Evolutionary conservation across 1,284 basidiomycete species (phyloP), one percentile per base, ranked within the genome.

Genomic region (Golubevia pallescens): DNA sequence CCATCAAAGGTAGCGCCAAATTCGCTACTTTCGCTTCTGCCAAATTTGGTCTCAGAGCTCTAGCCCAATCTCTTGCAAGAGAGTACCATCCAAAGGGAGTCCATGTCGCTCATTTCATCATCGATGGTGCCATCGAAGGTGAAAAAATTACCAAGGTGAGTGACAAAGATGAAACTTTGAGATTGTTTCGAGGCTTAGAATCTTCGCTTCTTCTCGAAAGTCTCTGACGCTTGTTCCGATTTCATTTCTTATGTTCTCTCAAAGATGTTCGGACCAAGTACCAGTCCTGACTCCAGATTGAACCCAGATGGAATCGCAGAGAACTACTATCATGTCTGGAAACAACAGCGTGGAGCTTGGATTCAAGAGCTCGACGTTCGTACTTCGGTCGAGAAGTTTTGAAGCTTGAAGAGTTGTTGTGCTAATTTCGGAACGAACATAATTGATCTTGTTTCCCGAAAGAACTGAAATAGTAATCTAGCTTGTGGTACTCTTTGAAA

Each of bases 101-200:
- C 3, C 71, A 73, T 34, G 71, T 73, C 3, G 59, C 69, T 23
- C 71, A 73, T 57, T 71, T 73, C 24, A 71, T 73, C 60, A 70
- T 73, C 32, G 71, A 73, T 42, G 71, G 71, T 8, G 65, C 71
- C 58, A 38, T 38, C 10, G 34, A 38, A 5, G 10, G 5, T 38
- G 34, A 38, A 10, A 38, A 10, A 38, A 5, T 38, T 4, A 38
- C 34, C 5, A 38, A 38, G 34, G 34, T 38, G 34, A 38, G 34
- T 38, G 10, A 38, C 5, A 38, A 38, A 38, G 34, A 38, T 5
- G 34, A 10, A 38, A n/a, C n/a, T n/a, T n/a, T n/a, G n/a, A n/a
- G 28, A 28, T 28, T 28, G 28, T 28, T 28, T 28, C 28, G 28
- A 28, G 28, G 16, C 28, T 28, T 28, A 28, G 28, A 28, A 28